Evolutionary conservation across 306 rosid species (phyloP), one percentile per base, ranked within the genome.

Genomic region (Malus orientalis): DNA sequence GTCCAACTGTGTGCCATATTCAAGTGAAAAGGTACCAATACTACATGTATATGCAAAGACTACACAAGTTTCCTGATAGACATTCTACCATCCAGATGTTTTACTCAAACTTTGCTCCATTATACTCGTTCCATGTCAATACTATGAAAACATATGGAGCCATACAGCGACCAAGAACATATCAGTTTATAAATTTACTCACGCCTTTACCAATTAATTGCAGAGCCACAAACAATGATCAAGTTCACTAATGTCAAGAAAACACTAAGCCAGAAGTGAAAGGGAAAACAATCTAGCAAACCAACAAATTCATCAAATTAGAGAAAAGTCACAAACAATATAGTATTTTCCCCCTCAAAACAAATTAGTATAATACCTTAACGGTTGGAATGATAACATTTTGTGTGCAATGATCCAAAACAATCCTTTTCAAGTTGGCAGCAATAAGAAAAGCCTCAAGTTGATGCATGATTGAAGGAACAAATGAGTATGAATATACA

Each of bases 381-480:
- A 29, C 19, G 47, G 86, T 81, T 67, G 88, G 87, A 71, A 92
- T 89, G 32, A 13, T 33, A 47, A 74, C 84, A 76, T 88, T 83
- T 71, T 85, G 89, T 67, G 3, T 67, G 88, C 88, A 84, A 88
- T 81, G 83, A 80, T 82, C 85, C 85, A 84, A 65, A 86, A 82
- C 86, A 81, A 89, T 80, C 80, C 60, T 82, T 76, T 85, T 94
- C 57, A 94, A 76, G 82, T 83, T 90, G 77, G 38, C 72, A 76
- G 98, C 97, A 45, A 70, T 53, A 61, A 94, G 89, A 77, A 90
- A 70, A 20, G 95, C 82, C 83, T 92, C 93, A 29, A 94, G 64
- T 67, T 86, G 87, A 79, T 92, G 93, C 95, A 94, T 92, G 76
- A 92, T 87, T 11, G 95, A 89, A 0, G 98, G 98, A 74, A 87